A percentile compares a stretch with the other conserved stretches of the same genome.
phyloP scores from a whole-genome alignment of 148 eudicot species.

The Silene uniflora region DNA sequence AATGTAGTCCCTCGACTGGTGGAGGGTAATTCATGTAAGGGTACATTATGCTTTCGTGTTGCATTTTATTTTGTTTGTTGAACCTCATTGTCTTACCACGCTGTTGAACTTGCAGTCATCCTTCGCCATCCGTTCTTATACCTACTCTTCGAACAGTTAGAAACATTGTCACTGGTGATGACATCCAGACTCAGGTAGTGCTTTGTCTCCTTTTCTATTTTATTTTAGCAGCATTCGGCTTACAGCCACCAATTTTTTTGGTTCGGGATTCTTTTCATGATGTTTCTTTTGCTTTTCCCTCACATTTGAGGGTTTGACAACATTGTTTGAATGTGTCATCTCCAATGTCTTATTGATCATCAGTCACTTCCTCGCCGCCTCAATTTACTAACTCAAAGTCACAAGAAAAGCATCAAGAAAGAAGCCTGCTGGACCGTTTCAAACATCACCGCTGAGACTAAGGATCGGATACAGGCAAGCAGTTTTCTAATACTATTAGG shows the following conservation, averaged over 20 bases:
- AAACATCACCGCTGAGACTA: constrained; percentile 83
- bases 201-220: not conserved
- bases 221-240: not conserved
- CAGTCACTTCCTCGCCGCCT: constrained; percentile 63
- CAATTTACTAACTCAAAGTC: constrained; percentile 50
- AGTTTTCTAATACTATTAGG: not conserved
- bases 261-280: no score
- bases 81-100: constrained; percentile 5
- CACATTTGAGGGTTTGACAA: not conserved
- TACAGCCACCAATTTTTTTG: no score
- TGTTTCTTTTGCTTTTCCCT: not conserved
- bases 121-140: constrained; percentile 72
- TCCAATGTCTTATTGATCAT: constrained; percentile 66
- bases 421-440: constrained; percentile 96
- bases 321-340: constrained; percentile 13
- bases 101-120: constrained; percentile 42
- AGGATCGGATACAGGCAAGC: constrained; percentile 76
- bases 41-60: not conserved
- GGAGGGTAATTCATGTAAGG: no score
- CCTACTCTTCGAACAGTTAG: constrained; percentile 91
- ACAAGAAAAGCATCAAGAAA: constrained; percentile 80
- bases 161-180: constrained; percentile 91
- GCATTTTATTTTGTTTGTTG: not conserved
- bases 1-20: no score
- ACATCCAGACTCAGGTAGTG: constrained; percentile 75